Evolutionary conservation across 345 rosid genomes (phyloP).

Genomic region (Eucalyptus guilfoylei): DNA sequence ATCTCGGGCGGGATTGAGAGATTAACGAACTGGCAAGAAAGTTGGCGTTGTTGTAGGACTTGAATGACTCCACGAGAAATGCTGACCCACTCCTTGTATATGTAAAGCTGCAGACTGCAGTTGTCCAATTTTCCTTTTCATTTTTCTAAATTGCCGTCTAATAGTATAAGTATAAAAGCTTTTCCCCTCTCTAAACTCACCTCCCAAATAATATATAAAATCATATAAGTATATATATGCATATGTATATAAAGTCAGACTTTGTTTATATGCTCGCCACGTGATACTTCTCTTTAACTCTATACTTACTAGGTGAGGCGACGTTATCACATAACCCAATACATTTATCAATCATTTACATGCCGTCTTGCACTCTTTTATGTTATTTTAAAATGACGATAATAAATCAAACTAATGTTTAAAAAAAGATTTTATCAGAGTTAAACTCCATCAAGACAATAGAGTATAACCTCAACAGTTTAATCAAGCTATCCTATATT

Average conservation of each 20-base stretch:
- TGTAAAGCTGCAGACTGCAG: background rate
- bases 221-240: no score
- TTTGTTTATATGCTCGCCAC: background rate
- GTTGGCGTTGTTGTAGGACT: background rate
- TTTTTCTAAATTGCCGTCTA: background rate
- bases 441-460: background rate
- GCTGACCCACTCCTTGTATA: background rate
- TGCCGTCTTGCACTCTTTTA: background rate
- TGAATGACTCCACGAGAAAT: background rate
- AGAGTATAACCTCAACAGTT: background rate
- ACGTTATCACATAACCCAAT: fast-evolving
- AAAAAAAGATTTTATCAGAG: background rate
- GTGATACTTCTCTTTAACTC: background rate
- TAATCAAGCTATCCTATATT: background rate
- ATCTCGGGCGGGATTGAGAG: background rate
- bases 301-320: fast-evolving
- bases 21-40: background rate
- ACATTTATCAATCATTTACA: fast-evolving
- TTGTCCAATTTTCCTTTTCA: background rate
- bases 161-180: background rate
- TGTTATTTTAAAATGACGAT: background rate
- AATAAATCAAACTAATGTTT: background rate
- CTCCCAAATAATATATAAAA: background rate
- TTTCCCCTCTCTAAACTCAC: background rate
- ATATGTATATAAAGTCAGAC: fast-evolving